phyloP scores from a whole-genome alignment of 305 asterid genomes.

The Solanum hybrid region DNA sequence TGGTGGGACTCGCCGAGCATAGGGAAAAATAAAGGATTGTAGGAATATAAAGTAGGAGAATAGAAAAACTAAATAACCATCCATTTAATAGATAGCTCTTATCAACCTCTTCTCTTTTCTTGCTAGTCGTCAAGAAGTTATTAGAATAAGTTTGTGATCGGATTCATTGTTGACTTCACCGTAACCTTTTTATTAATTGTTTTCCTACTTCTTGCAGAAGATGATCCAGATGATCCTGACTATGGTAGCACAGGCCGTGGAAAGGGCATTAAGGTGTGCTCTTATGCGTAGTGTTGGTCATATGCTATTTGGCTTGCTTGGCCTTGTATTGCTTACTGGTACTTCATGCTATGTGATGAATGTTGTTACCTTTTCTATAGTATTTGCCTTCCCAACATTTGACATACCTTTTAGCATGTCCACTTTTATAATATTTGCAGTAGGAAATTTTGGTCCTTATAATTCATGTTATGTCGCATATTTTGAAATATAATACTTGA shows the following conservation, averaged over 20 bases:
- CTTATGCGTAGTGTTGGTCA: slow-evolving; percentile 5
- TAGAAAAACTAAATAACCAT: not conserved
- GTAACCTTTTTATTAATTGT: not conserved
- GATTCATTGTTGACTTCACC: not conserved
- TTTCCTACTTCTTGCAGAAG: slow-evolving; percentile 52
- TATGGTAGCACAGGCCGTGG: slow-evolving; percentile 48
- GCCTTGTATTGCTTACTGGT: slow-evolving; percentile 1
- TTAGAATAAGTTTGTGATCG: not conserved
- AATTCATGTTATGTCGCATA: not conserved
- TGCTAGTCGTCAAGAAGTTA: not conserved
- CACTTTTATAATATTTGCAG: not conserved
- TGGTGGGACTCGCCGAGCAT: not conserved
- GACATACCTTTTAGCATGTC: not conserved
- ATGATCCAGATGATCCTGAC: slow-evolving; percentile 93
- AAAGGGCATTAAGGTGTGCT: slow-evolving; percentile 54
- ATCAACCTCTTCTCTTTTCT: not conserved
- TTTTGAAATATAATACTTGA: not conserved
- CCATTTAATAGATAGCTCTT: not conserved
- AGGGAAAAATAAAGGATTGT: not conserved
- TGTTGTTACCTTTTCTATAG: slow-evolving; percentile 1
- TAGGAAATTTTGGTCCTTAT: not conserved
- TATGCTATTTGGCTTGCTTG: not conserved
- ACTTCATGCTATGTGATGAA: not conserved
- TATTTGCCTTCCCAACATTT: not conserved
- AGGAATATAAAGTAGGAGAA: not conserved